Evolutionary conservation across 139 green algal genomes (phyloP).

Genomic region (Yamagishiella unicocca): DNA sequence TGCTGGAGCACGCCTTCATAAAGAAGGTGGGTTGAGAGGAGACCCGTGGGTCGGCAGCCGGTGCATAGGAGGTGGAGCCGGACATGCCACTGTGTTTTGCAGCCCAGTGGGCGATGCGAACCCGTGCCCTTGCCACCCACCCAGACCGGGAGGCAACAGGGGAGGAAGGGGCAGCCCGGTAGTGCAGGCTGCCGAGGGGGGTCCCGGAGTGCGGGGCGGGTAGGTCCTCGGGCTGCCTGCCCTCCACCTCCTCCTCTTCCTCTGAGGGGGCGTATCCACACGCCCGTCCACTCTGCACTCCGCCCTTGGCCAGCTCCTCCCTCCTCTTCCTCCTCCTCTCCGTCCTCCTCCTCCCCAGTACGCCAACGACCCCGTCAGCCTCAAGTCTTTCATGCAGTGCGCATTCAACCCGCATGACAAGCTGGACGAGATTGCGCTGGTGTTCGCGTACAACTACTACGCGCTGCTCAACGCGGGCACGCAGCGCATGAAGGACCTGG

Average conservation of each 20-base stretch:
- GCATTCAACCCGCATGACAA: constrained; percentile 53
- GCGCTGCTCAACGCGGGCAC: constrained; percentile 60
- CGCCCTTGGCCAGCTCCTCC: neutral
- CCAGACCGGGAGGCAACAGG: no score
- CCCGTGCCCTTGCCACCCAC: no score
- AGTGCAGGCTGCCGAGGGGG: no score
- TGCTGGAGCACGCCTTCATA: constrained; percentile 86
- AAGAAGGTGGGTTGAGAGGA: constrained; percentile 26
- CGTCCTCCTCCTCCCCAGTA: neutral
- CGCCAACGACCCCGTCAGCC: constrained; percentile 13
- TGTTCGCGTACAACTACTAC: constrained; percentile 80
- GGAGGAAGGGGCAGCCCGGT: no score
- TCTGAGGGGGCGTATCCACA: no score
- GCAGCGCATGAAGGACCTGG: constrained; percentile 57
- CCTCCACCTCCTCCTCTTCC: no score
- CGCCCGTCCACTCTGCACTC: no score
- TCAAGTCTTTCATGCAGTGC: constrained; percentile 55
- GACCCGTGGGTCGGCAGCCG: neutral
- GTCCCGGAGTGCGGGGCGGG: no score
- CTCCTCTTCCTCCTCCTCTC: neutral
- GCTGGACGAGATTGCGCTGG: constrained; percentile 77
- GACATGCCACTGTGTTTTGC: no score
- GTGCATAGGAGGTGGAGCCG: no score
- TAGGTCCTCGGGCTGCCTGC: no score
- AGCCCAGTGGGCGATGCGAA: no score